phyloP scores from a whole-genome alignment of 352 stramenopile genomes.

The Globisporangium polare region DNA sequence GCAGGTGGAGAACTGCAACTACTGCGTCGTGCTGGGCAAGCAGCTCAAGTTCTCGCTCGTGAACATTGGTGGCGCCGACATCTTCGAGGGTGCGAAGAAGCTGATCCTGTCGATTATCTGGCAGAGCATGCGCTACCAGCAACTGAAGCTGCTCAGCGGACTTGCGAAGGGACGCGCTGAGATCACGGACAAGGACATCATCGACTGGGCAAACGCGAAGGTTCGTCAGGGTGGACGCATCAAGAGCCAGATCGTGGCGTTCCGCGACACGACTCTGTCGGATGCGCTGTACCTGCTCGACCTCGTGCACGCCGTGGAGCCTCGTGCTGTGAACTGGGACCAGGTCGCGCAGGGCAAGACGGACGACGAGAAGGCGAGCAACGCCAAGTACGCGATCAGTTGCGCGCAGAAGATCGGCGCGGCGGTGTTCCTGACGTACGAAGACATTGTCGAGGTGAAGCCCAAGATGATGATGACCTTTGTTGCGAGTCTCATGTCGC shows the following conservation, averaged over 20 bases:
- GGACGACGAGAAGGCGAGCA: slow-evolving; percentile 86
- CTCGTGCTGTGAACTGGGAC: slow-evolving; percentile 90
- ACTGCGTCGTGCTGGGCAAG: slow-evolving; percentile 86
- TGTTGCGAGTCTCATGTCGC: slow-evolving; percentile 79
- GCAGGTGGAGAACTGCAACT: slow-evolving; percentile 89
- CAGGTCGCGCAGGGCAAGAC: slow-evolving; percentile 52
- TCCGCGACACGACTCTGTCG: slow-evolving; percentile 76
- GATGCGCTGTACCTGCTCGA: slow-evolving; percentile 86
- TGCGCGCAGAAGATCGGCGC: slow-evolving; percentile 92
- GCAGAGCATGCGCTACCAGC: slow-evolving; percentile 93
- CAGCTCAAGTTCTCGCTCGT: slow-evolving; percentile 88
- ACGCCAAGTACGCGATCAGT: slow-evolving; percentile 92
- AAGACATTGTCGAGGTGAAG: slow-evolving; percentile 94
- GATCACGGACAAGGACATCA: slow-evolving; percentile 82
- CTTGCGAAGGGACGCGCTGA: slow-evolving; percentile 40
- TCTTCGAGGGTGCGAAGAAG: slow-evolving; percentile 92
- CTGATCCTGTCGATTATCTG: slow-evolving; percentile 92
- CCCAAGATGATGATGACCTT: slow-evolving; percentile 92
- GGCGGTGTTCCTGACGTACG: slow-evolving; percentile 90
- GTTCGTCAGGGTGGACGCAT: slow-evolving; percentile 67
- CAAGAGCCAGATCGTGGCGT: slow-evolving; percentile 76
- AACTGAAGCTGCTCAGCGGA: slow-evolving; percentile 79
- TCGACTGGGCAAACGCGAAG: slow-evolving; percentile 82
- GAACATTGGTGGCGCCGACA: slow-evolving; percentile 90
- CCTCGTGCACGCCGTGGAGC: slow-evolving; percentile 83